These are phyloP conservation scores for Cytospora chrysosperma DNA, from an alignment of 2,329 filamentous ascomycete species.

Conservation along the genomic window DNA sequence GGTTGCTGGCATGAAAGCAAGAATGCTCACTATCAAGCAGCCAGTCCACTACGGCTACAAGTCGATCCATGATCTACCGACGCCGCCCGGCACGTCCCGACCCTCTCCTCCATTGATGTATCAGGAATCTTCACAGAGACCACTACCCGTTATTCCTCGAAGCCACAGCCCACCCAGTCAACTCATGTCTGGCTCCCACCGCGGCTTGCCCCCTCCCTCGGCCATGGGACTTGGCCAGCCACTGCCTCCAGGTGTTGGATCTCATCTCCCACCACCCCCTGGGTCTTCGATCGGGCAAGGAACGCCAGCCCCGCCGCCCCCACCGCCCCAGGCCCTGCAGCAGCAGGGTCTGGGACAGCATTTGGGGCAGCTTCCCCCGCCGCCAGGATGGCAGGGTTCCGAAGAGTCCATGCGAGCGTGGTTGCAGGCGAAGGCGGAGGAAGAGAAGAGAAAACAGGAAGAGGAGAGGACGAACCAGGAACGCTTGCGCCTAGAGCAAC, in stretches of 20 bases:
- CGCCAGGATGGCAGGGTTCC: slow-evolving; percentile 65
- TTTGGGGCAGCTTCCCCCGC: slow-evolving; percentile 58
- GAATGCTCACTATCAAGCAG: slow-evolving; percentile 63
- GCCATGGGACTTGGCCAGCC: slow-evolving; percentile 60
- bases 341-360: slow-evolving; percentile 27
- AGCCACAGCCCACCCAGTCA: slow-evolving; percentile 49
- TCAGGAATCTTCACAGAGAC: slow-evolving; percentile 47
- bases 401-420: slow-evolving; percentile 72
- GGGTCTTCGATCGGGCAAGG: slow-evolving; percentile 31
- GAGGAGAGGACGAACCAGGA: slow-evolving; percentile 69
- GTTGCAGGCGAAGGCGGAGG: slow-evolving; percentile 69
- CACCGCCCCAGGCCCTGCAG: slow-evolving; percentile 29
- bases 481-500: slow-evolving; percentile 66
- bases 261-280: slow-evolving; percentile 35
- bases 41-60: slow-evolving; percentile 58
- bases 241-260: slow-evolving; percentile 35
- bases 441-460: slow-evolving; percentile 71
- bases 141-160: slow-evolving; percentile 39
- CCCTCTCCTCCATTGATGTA: slow-evolving; percentile 54
- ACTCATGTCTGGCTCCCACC: slow-evolving; percentile 68
- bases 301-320: slow-evolving; percentile 27
- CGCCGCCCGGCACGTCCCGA: slow-evolving; percentile 55
- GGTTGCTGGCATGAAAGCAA: slow-evolving; percentile 36
- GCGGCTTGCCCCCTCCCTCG: slow-evolving; percentile 67
- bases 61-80: slow-evolving; percentile 62